Percentiles rank a stretch among this genome's conserved stretches.
These are phyloP conservation scores for Neopestalotiopsis sp. DNA, from an alignment of 2,329 filamentous ascomycete species.

Conservation along the genomic window DNA sequence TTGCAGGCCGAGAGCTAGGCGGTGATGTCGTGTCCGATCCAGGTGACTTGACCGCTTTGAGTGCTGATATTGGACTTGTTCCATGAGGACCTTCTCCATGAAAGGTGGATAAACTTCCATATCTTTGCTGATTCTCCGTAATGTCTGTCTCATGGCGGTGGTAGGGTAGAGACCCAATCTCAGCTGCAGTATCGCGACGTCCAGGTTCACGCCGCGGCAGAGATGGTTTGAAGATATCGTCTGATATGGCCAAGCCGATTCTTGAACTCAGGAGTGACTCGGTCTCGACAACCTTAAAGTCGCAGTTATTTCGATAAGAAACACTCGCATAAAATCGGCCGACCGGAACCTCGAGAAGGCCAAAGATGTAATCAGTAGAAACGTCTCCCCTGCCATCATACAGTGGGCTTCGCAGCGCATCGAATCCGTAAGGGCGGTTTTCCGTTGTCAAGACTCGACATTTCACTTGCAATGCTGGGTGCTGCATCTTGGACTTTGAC, in stretches of 20 bases:
- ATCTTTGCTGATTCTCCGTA: constrained; percentile 76
- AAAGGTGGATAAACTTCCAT: constrained; percentile 89
- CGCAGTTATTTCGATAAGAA: constrained; percentile 85
- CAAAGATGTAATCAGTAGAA: constrained; percentile 80
- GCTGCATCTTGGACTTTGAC: constrained; percentile 73
- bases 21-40: constrained; percentile 69
- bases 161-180: constrained; percentile 79
- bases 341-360: constrained; percentile 83
- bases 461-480: constrained; percentile 71
- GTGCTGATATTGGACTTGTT: constrained; percentile 84
- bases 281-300: constrained; percentile 89
- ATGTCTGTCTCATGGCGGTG: constrained; percentile 53
- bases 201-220: constrained; percentile 61
- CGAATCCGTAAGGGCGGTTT: constrained; percentile 59
- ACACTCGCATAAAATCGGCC: constrained; percentile 84
- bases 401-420: constrained; percentile 75
- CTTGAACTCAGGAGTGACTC: constrained; percentile 90
- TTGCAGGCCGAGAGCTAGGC: constrained; percentile 54
- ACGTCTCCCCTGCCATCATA: constrained; percentile 67
- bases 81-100: constrained; percentile 79
- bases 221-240: constrained; percentile 84
- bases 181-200: constrained; percentile 45
- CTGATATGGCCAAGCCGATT: constrained; percentile 84
- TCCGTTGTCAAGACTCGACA: constrained; percentile 78
- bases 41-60: constrained; percentile 70